phyloP scores from a whole-genome alignment of 257 asterid genomes.

The Solanum pimpinellifolium region DNA sequence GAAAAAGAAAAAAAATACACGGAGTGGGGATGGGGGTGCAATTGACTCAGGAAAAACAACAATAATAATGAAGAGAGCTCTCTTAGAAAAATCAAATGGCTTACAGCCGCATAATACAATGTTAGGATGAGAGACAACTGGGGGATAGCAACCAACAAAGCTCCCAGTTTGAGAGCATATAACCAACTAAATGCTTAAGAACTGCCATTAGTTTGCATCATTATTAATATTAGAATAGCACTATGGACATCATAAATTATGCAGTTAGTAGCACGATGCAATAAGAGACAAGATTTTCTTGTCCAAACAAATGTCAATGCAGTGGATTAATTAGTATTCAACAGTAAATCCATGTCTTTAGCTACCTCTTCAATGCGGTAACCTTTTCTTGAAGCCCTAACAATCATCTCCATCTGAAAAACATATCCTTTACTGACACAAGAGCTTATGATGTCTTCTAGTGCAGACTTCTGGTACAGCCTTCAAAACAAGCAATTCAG shows the following conservation, averaged over 20 bases:
- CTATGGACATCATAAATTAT: not conserved
- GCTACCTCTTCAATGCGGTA: conserved; percentile 86
- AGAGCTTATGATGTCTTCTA: conserved; percentile 85
- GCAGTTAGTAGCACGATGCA: not conserved
- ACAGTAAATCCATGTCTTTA: not conserved
- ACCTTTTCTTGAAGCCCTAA: conserved; percentile 87
- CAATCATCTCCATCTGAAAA: conserved; percentile 99
- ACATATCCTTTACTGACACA: conserved; percentile 96
- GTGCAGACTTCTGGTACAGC: conserved; percentile 79
- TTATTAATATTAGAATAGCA: not conserved
- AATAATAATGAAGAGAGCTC: not conserved
- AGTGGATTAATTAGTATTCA: not conserved
- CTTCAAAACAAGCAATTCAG: conserved; percentile 21
- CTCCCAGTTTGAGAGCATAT: not conserved
- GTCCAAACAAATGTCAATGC: not conserved
- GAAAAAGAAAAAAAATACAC: not conserved
- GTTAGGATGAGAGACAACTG: conserved; percentile 21
- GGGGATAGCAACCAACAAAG: conserved; percentile 16
- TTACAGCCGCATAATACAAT: conserved; percentile 19
- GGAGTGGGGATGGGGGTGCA: not conserved
- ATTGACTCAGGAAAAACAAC: not conserved
- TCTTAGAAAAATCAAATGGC: not conserved
- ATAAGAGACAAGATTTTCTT: not conserved
- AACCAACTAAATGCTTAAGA: not conserved
- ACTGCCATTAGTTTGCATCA: not conserved